These are phyloP conservation scores for Prunus salicina DNA, from an alignment of 306 rosid species.

Conservation along the genomic window DNA sequence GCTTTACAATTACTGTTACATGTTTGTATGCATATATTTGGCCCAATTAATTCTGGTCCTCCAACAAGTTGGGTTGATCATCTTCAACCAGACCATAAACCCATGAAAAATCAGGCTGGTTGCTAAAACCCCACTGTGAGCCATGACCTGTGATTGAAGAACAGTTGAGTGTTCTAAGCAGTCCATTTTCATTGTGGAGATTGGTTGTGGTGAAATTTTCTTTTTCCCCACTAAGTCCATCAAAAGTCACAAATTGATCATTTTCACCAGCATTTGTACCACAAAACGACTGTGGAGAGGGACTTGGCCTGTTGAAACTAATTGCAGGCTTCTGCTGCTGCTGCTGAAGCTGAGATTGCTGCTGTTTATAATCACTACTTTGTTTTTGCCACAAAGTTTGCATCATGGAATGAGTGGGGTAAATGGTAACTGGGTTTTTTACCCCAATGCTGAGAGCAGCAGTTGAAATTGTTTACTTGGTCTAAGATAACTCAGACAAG, in stretches of 20 bases:
- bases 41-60: background rate
- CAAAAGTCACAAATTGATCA: background rate
- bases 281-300: background rate
- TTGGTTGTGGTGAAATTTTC: background rate
- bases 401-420: background rate
- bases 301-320: background rate
- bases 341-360: background rate
- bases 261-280: background rate
- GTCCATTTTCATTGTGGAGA: background rate
- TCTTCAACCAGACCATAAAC: constrained; percentile 3
- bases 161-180: background rate
- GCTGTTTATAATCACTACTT: background rate
- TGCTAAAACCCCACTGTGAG: background rate
- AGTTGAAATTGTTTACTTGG: background rate
- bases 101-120: background rate
- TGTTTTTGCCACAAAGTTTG: constrained; percentile 1
- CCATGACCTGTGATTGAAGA: background rate
- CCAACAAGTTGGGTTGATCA: background rate
- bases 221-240: background rate
- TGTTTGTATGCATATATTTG: background rate
- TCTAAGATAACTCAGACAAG: background rate
- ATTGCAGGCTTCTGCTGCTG: background rate
- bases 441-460: background rate
- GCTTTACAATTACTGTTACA: background rate
- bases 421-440: background rate